phyloP scores from a whole-genome alignment of 805 yeast genomes.

The Komagataella populi region DNA sequence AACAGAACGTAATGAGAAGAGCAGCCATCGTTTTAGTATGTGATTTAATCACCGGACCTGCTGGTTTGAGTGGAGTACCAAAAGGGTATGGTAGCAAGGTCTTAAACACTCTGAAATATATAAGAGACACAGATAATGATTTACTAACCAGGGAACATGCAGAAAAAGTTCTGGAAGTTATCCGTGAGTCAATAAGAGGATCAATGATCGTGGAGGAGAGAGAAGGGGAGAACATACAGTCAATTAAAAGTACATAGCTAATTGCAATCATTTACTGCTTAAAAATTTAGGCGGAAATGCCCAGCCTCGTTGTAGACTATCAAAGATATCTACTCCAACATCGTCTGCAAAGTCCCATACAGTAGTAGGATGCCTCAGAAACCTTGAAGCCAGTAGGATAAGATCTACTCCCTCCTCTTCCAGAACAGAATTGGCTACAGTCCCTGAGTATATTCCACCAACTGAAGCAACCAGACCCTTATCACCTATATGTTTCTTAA shows the following conservation, averaged over 20 bases:
- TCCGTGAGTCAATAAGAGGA: conserved; percentile 14
- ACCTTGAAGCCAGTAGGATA: conserved; percentile 29
- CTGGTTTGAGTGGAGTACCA: conserved; percentile 36
- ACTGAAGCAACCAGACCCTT: conserved; percentile 29
- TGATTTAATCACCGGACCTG: conserved; percentile 35
- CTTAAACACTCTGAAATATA: conserved; percentile 27
- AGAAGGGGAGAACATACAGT: not conserved
- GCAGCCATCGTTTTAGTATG: conserved; percentile 59
- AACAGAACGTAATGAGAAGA: conserved; percentile 50
- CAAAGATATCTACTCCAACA: conserved; percentile 18
- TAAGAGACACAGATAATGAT: conserved; percentile 36
- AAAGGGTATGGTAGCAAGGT: conserved; percentile 29
- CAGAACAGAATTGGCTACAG: conserved; percentile 23
- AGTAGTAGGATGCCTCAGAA: conserved; percentile 35
- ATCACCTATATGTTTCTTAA: conserved; percentile 32
- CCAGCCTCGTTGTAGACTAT: not conserved
- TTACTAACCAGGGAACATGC: conserved; percentile 50
- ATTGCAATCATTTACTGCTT: not conserved
- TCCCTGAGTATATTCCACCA: conserved; percentile 25
- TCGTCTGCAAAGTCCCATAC: conserved; percentile 37
- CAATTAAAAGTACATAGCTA: not conserved
- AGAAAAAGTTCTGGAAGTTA: conserved; percentile 16
- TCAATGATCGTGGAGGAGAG: not conserved
- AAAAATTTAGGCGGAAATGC: not conserved
- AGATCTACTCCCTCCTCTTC: conserved; percentile 33